phyloP scores from a whole-genome alignment of 352 stramenopile genomes.

The Hyaloperonospora arabidopsidis region DNA sequence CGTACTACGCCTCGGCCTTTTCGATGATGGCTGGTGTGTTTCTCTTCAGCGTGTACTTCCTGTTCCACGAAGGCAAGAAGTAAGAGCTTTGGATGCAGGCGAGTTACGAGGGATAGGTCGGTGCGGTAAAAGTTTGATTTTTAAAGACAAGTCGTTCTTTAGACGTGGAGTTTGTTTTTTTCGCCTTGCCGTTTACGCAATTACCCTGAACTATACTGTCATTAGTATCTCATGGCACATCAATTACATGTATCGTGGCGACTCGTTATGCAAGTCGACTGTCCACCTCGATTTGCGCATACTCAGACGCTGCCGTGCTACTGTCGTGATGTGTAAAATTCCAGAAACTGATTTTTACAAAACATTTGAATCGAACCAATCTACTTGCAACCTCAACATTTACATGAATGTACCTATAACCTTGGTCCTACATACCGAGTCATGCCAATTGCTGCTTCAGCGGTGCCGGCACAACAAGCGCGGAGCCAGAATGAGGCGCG shows the following conservation, averaged over 20 bases:
- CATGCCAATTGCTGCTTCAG: slow-evolving; percentile 26
- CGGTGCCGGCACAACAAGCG: slow-evolving; percentile 13
- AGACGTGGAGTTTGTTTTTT: too few relatives aligned
- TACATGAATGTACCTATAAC: too few relatives aligned
- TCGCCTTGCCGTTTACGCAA: too few relatives aligned
- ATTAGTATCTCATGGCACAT: too few relatives aligned
- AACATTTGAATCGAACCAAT: background rate
- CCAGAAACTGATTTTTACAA: too few relatives aligned
- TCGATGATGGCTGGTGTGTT: slow-evolving; percentile 89
- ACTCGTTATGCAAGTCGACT: too few relatives aligned
- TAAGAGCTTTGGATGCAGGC: slow-evolving; percentile 6
- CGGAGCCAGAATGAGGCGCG: slow-evolving; percentile 6
- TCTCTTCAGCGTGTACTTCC: slow-evolving; percentile 85
- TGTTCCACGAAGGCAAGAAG: slow-evolving; percentile 77
- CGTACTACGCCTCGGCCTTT: slow-evolving; percentile 89
- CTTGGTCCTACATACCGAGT: background rate
- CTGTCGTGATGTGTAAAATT: too few relatives aligned
- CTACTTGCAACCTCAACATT: slow-evolving; percentile 3
- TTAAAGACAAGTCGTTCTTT: too few relatives aligned
- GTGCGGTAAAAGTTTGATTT: background rate
- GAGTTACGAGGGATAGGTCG: background rate
- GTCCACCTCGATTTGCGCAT: too few relatives aligned
- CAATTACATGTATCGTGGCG: too few relatives aligned
- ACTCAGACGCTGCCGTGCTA: too few relatives aligned
- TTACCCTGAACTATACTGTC: too few relatives aligned